These are phyloP conservation scores for Parietichytrium sp. DNA, from an alignment of 108 stramenopile genomes.

Conservation along the genomic window DNA sequence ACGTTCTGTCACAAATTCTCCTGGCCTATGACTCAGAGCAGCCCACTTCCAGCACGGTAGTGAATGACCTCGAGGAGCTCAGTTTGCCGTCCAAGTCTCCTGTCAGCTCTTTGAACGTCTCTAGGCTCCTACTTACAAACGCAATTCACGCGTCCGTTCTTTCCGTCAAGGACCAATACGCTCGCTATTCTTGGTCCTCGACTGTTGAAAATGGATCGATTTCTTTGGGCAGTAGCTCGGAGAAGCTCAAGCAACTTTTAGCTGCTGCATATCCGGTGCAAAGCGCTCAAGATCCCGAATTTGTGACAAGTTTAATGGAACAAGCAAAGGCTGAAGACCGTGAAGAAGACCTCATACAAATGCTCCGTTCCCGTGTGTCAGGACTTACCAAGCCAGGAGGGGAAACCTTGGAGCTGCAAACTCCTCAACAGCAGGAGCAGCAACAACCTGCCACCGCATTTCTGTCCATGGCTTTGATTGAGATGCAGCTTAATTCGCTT, in stretches of 20 bases:
- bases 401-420: background rate
- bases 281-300: background rate
- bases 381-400: background rate
- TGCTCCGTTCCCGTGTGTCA: too few species aligned
- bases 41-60: background rate
- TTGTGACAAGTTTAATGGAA: background rate
- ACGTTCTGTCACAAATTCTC: background rate
- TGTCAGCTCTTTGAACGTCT: background rate
- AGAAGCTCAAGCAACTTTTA: background rate
- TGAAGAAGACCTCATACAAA: background rate
- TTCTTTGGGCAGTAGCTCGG: background rate
- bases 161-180: background rate
- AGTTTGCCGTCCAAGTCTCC: background rate
- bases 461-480: background rate
- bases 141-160: background rate
- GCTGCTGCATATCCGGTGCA: background rate
- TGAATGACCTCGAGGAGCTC: slow-evolving; percentile 13
- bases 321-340: background rate
- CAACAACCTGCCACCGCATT: background rate
- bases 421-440: background rate
- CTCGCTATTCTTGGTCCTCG: background rate
- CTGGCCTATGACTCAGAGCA: background rate
- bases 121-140: slow-evolving; percentile 15
- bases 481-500: slow-evolving; percentile 17
- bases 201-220: background rate